These are phyloP conservation scores for Globisporangium radiosum DNA, from an alignment of 352 stramenopile genomes.

Conservation along the genomic window DNA sequence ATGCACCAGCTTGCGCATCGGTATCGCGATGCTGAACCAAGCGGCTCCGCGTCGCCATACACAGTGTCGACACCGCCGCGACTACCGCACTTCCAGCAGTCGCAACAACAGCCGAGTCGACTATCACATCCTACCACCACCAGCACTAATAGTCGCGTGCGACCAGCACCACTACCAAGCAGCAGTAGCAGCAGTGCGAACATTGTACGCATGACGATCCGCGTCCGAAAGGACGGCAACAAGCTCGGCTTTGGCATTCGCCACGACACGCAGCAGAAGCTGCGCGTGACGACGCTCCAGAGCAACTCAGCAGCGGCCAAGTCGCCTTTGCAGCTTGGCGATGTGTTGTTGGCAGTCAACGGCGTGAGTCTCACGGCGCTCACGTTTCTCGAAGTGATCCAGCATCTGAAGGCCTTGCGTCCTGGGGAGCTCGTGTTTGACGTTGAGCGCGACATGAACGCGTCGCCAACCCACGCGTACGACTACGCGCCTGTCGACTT, in stretches of 20 bases:
- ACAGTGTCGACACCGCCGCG: not conserved
- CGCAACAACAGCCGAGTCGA: too few relatives aligned
- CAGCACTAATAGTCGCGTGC: too few relatives aligned
- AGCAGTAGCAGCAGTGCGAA: not conserved
- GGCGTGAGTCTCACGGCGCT: slow-evolving; percentile 37
- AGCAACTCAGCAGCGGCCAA: slow-evolving; percentile 29
- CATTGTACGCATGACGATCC: slow-evolving; percentile 28
- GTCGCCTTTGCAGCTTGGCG: slow-evolving; percentile 41
- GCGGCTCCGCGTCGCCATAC: slow-evolving; percentile 5
- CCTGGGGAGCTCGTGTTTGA: slow-evolving; percentile 50
- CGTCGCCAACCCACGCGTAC: slow-evolving; percentile 6
- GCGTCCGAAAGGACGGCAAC: slow-evolving; percentile 42
- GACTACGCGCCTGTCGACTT: slow-evolving; percentile 3
- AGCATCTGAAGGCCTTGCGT: slow-evolving; percentile 46
- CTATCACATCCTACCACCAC: too few relatives aligned
- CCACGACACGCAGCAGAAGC: slow-evolving; percentile 40
- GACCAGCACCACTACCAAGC: not conserved
- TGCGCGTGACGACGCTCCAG: slow-evolving; percentile 58
- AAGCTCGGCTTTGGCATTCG: slow-evolving; percentile 65
- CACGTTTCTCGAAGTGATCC: slow-evolving; percentile 47
- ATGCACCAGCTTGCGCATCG: not conserved
- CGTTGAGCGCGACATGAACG: slow-evolving; percentile 29
- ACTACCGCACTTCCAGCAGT: not conserved
- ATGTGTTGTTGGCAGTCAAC: slow-evolving; percentile 69
- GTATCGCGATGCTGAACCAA: not conserved